These are phyloP conservation scores for Biancaea sappan DNA, from an alignment of 306 rosid species.

Conservation along the genomic window DNA sequence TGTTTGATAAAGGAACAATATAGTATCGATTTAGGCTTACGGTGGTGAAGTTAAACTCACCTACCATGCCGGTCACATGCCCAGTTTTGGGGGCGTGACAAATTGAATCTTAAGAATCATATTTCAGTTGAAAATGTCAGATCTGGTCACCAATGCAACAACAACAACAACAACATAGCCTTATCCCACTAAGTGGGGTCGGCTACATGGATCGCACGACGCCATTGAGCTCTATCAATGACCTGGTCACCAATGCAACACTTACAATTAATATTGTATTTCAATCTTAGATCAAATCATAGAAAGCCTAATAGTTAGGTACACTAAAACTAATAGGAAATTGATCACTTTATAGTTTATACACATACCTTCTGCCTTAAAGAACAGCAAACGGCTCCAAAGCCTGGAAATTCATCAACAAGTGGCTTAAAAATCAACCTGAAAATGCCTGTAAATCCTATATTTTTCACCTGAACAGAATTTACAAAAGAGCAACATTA, in stretches of 20 bases:
- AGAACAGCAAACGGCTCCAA: constrained; percentile 95
- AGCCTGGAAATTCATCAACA: constrained; percentile 89
- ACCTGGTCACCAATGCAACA: no score
- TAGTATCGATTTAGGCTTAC: no score
- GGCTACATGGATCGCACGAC: no score
- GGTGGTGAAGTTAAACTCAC: no score
- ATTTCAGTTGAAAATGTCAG: background rate
- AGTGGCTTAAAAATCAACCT: constrained; percentile 93
- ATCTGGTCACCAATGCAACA: background rate
- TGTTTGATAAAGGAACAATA: no score
- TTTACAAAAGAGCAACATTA: constrained; percentile 26
- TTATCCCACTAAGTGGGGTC: no score
- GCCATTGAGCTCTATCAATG: no score
- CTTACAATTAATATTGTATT: no score
- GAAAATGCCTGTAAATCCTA: constrained; percentile 95
- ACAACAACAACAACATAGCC: no score
- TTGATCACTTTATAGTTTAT: constrained; percentile 28
- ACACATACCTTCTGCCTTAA: constrained; percentile 74
- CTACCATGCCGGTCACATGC: no score
- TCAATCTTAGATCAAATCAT: no score
- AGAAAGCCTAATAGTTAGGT: constrained; percentile 1
- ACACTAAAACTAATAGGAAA: constrained; percentile 4
- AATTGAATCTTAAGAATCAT: background rate
- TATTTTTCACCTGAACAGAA: constrained; percentile 73
- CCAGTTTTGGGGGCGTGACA: no score